These are phyloP conservation scores for Diaporthe sp. DNA, from an alignment of 2,329 filamentous ascomycete genomes.

Conservation along the genomic window DNA sequence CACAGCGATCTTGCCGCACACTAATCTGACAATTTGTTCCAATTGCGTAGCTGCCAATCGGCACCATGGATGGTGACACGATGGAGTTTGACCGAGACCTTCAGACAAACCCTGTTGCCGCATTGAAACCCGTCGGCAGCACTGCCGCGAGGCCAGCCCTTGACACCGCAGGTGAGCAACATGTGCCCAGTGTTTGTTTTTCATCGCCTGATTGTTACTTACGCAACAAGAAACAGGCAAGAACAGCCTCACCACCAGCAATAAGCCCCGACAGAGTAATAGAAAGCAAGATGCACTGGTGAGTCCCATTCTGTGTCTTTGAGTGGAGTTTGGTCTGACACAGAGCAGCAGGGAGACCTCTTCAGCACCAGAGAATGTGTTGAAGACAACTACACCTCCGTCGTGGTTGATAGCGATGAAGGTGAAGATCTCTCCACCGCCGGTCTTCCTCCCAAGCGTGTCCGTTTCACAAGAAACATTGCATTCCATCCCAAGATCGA, in stretches of 20 bases:
- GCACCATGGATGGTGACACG: background rate
- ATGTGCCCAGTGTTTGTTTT: background rate
- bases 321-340: background rate
- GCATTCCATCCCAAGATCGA: background rate
- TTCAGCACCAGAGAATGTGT: no score
- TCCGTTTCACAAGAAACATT: background rate
- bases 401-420: background rate
- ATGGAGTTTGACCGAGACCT: background rate
- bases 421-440: background rate
- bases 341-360: background rate
- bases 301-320: background rate
- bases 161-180: background rate
- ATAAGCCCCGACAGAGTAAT: background rate
- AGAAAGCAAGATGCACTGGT: background rate
- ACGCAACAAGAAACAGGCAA: background rate
- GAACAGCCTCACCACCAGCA: background rate
- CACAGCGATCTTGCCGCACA: background rate
- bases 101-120: background rate
- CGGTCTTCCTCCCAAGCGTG: background rate
- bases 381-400: background rate
- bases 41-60: background rate
- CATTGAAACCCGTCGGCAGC: no score
- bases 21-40: background rate
- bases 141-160: background rate
- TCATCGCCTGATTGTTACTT: background rate